These are phyloP conservation scores for Tarenaya hassleriana DNA, from an alignment of 345 rosid species.

Conservation along the genomic window DNA sequence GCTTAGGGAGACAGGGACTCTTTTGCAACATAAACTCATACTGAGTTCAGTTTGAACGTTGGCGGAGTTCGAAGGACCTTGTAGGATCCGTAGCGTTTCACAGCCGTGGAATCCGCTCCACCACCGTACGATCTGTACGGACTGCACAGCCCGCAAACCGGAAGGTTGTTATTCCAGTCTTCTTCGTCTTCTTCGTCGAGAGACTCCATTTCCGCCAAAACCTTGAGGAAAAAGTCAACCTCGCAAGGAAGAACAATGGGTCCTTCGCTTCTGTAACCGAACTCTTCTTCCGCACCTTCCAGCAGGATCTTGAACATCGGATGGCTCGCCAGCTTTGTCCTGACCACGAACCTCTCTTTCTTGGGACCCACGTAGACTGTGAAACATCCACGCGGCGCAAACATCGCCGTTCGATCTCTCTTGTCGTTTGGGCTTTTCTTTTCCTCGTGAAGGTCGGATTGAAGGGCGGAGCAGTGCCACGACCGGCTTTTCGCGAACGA, in stretches of 20 bases:
- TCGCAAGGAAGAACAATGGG: constrained; percentile 75
- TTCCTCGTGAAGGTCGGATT: constrained; percentile 6
- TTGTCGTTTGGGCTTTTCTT: constrained; percentile 4
- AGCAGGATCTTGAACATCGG: constrained; percentile 62
- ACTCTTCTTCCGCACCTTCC: constrained; percentile 70
- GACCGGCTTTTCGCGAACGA: constrained; percentile 44
- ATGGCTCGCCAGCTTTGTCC: constrained; percentile 50
- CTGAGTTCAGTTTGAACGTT: constrained; percentile 37
- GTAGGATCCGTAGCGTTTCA: constrained; percentile 28
- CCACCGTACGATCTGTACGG: constrained; percentile 27
- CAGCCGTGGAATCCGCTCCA: constrained; percentile 19
- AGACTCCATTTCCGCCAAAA: constrained; percentile 47
- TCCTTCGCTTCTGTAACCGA: constrained; percentile 50
- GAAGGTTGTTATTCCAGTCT: constrained; percentile 4
- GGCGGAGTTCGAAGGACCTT: constrained; percentile 35
- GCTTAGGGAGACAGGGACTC: too few species aligned
- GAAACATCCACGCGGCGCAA: constrained; percentile 55
- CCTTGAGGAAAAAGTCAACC: constrained; percentile 54
- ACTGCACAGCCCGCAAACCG: constrained; percentile 21
- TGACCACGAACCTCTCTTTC: constrained; percentile 45
- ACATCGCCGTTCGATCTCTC: constrained; percentile 20
- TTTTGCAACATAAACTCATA: too few species aligned
- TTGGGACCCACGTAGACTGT: constrained; percentile 66
- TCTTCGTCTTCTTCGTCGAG: neutral
- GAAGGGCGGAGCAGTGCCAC: constrained; percentile 24